Conservation (phyloP, 1,139 yeast species). For the Tardiomyces digboiensis region DNA sequence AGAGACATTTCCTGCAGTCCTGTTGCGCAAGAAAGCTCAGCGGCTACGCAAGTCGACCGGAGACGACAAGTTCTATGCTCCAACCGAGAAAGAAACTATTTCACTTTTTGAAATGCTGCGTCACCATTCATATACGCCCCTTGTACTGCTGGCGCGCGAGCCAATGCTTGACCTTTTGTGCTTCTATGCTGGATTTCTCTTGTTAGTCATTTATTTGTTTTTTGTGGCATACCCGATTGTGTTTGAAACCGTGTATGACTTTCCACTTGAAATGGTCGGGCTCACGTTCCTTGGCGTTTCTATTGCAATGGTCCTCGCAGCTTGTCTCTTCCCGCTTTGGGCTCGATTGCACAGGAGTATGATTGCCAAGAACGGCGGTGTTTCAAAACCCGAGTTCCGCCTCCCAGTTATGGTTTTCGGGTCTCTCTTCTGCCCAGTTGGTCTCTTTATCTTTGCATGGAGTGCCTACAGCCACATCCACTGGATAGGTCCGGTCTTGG, state of each 20-base stretch:
- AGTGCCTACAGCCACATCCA: conserved; percentile 28
- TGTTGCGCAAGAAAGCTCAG: conserved; percentile 38
- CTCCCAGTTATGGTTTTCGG: conserved; percentile 68
- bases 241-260: conserved; percentile 39
- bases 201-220: conserved; percentile 53
- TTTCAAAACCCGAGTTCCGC: conserved; percentile 57
- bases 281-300: conserved; percentile 45
- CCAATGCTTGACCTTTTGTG: conserved; percentile 55
- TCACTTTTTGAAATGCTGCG: conserved; percentile 2
- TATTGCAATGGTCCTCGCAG: conserved; percentile 31
- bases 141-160: conserved; percentile 43
- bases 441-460: conserved; percentile 66
- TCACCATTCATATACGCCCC: conserved; percentile 41
- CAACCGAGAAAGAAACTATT: conserved; percentile 35
- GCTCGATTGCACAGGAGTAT: conserved; percentile 20
- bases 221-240: conserved; percentile 56
- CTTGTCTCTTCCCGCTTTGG: conserved; percentile 17
- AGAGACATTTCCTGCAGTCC: conserved; percentile 39
- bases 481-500: conserved; percentile 32
- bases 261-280: conserved; percentile 18
- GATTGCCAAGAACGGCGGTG: conserved; percentile 22
- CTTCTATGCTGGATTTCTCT: conserved; percentile 49
- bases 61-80: conserved; percentile 15
- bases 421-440: conserved; percentile 59
- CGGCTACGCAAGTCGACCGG: conserved; percentile 37